Percentiles rank a stretch among this genome's conserved stretches.
These are phyloP conservation scores for Pterocarpus macrocarpus DNA, from an alignment of 306 rosid species.

Conservation along the genomic window DNA sequence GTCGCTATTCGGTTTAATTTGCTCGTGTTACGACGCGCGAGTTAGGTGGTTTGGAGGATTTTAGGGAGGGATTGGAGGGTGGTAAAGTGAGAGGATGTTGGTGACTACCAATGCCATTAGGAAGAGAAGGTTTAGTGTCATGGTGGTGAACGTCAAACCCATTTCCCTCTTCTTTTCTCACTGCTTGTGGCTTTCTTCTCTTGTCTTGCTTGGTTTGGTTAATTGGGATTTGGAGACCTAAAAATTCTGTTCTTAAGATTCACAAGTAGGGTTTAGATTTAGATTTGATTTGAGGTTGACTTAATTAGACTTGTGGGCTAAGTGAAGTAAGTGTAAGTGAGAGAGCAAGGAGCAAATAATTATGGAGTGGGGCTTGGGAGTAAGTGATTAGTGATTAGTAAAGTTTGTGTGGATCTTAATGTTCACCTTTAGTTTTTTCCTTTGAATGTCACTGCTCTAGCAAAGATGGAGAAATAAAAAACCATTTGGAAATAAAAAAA, in stretches of 20 bases:
- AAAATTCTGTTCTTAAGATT: not conserved
- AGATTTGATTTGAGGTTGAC: not conserved
- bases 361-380: not conserved
- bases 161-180: constrained; percentile 43
- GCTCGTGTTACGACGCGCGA: too few relatives aligned
- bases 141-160: constrained; percentile 87
- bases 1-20: too few relatives aligned
- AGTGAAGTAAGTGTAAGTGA: not conserved
- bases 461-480: too few relatives aligned
- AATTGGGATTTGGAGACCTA: constrained; percentile 17
- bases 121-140: constrained; percentile 82
- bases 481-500: too few relatives aligned
- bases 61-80: constrained; percentile 64
- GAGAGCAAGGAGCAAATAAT: not conserved
- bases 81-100: constrained; percentile 92
- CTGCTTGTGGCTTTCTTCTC: not conserved
- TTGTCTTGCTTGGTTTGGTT: constrained; percentile 13
- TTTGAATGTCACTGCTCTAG: too few relatives aligned
- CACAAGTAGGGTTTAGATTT: constrained; percentile 18
- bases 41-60: constrained; percentile 55
- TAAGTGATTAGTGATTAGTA: not conserved
- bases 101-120: constrained; percentile 94
- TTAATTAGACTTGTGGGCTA: constrained; percentile 12
- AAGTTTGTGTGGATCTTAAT: too few relatives aligned
- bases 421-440: too few relatives aligned